phyloP scores from a whole-genome alignment of 2,329 filamentous ascomycete species.

The Calonectria leucothoes region DNA sequence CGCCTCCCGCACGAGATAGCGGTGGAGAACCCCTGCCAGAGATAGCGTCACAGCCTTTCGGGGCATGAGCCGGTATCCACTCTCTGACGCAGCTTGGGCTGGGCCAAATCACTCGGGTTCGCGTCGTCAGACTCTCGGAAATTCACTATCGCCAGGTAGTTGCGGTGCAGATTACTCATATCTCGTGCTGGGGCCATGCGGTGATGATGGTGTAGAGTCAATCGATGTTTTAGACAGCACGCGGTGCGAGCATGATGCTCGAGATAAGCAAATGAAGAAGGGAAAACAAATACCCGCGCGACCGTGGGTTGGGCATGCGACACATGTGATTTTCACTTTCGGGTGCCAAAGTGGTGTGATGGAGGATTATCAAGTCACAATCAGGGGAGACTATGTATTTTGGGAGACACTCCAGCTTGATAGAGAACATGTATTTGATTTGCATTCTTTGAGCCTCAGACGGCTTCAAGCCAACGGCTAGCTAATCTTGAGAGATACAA shows the following conservation, averaged over 20 bases:
- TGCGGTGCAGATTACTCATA: not conserved
- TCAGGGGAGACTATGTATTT: not conserved
- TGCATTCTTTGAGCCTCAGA: not conserved
- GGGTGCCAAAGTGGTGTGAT: not conserved
- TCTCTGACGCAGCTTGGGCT: not conserved
- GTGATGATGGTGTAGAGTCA: not conserved
- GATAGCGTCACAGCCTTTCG: conserved; percentile 3
- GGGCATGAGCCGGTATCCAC: conserved; percentile 2
- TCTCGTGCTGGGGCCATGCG: not conserved
- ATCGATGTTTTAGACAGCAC: not conserved
- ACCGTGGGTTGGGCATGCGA: not conserved
- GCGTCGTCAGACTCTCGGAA: not conserved
- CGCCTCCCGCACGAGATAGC: conserved; percentile 4
- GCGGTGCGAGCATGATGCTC: not conserved
- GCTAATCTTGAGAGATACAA: not conserved
- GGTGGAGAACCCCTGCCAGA: conserved; percentile 1
- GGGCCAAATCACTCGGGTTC: not conserved
- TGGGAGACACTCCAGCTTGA: not conserved
- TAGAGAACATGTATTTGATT: not conserved
- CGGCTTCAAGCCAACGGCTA: not conserved
- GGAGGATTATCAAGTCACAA: not conserved
- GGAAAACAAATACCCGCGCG: not conserved
- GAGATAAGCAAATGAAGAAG: not conserved
- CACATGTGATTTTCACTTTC: not conserved
- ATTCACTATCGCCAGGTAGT: not conserved